Conservation (phyloP, 345 rosid genomes). For the Durio zibethinus region DNA sequence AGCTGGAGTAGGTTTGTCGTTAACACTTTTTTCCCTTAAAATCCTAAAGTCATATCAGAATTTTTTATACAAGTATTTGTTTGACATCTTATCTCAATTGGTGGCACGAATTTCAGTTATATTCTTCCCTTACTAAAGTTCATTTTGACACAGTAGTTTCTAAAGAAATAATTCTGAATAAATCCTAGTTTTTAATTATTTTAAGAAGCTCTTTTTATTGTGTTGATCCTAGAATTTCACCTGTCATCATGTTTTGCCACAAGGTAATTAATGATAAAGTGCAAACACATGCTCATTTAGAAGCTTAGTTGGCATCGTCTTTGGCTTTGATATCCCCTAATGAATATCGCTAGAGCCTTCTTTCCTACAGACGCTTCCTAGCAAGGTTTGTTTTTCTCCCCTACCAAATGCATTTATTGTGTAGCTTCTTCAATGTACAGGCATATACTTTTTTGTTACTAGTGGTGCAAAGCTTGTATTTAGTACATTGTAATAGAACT, state of each 20-base stretch:
- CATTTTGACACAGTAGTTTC: background rate
- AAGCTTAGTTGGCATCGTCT: constrained; percentile 91
- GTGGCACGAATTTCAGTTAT: background rate
- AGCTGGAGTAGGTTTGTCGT: constrained; percentile 87
- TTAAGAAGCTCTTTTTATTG: background rate
- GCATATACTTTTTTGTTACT: too few species aligned
- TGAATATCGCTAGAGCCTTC: too few species aligned
- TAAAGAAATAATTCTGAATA: too few species aligned
- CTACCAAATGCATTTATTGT: too few species aligned
- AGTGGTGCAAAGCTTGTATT: background rate
- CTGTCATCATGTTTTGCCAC: constrained; percentile 4
- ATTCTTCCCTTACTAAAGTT: background rate
- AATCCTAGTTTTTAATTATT: background rate
- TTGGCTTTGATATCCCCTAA: too few species aligned
- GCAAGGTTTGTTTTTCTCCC: too few species aligned
- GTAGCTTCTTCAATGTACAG: too few species aligned
- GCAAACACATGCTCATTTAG: constrained; percentile 97
- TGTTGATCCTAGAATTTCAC: constrained; percentile 13
- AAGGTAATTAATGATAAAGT: constrained; percentile 94
- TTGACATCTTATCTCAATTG: background rate
- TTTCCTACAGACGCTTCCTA: too few species aligned
- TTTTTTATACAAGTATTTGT: background rate
- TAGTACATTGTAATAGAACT: background rate
- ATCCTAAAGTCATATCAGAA: background rate
- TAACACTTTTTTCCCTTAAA: background rate